These are phyloP conservation scores for Globisporangium polare DNA, from an alignment of 352 stramenopile genomes.

Conservation along the genomic window DNA sequence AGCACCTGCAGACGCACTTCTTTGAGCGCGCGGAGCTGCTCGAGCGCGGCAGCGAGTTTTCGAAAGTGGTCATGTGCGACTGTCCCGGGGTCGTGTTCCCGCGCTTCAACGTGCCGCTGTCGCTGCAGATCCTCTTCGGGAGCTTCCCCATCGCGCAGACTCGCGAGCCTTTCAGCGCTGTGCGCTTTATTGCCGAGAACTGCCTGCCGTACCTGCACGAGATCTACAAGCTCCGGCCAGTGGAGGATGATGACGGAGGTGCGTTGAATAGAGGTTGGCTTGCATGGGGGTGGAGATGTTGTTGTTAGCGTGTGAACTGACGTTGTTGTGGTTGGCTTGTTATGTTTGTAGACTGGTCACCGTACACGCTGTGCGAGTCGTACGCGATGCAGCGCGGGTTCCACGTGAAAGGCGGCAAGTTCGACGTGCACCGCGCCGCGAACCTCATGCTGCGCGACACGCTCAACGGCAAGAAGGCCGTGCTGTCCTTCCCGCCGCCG, in stretches of 20 bases:
- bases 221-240: slow-evolving; percentile 74
- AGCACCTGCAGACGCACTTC: slow-evolving; percentile 81
- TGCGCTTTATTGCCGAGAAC: slow-evolving; percentile 85
- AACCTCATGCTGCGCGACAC: slow-evolving; percentile 75
- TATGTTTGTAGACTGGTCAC: slow-evolving; percentile 49
- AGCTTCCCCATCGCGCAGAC: slow-evolving; percentile 85
- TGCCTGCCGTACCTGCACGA: slow-evolving; percentile 63
- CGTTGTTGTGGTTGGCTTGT: slow-evolving; percentile 1
- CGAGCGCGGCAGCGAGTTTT: slow-evolving; percentile 25
- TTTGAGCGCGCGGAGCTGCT: slow-evolving; percentile 60
- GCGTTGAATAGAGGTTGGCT: slow-evolving; percentile 1
- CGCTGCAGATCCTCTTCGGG: slow-evolving; percentile 78
- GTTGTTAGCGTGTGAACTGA: not conserved
- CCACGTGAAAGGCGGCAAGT: slow-evolving; percentile 63
- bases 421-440: slow-evolving; percentile 72
- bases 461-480: slow-evolving; percentile 77
- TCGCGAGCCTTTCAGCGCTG: slow-evolving; percentile 79
- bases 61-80: slow-evolving; percentile 64
- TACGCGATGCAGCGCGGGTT: slow-evolving; percentile 75
- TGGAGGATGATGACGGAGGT: slow-evolving; percentile 65
- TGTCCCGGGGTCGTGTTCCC: slow-evolving; percentile 82
- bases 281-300: not conserved
- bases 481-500: slow-evolving; percentile 72
- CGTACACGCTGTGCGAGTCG: slow-evolving; percentile 70
- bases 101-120: slow-evolving; percentile 57